phyloP scores from a whole-genome alignment of 352 stramenopile species.

The Globisporangium radiosum region DNA sequence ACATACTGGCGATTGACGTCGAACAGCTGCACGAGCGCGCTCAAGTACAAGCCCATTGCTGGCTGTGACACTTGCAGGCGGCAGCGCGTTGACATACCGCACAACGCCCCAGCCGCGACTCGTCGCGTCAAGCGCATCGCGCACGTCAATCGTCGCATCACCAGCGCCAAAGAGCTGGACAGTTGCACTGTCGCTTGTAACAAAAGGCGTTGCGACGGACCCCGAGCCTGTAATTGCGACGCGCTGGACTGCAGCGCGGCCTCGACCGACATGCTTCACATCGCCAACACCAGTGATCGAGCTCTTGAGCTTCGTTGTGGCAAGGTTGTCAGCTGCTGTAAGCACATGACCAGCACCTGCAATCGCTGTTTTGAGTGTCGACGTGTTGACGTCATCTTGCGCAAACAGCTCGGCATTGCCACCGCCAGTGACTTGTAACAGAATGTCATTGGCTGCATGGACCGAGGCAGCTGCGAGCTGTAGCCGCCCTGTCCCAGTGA shows the following conservation, averaged over 20 bases:
- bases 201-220: not conserved
- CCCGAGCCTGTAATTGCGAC: slow-evolving; percentile 8
- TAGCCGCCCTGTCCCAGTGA: slow-evolving; percentile 3
- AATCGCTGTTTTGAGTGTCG: slow-evolving; percentile 8
- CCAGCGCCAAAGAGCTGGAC: slow-evolving; percentile 3
- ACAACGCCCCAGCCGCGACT: slow-evolving; percentile 6
- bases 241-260: not conserved
- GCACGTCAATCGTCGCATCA: slow-evolving; percentile 6
- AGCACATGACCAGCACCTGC: not conserved
- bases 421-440: slow-evolving; percentile 6
- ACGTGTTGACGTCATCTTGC: not conserved
- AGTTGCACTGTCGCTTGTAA: slow-evolving; percentile 6
- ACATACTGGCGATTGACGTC: not conserved
- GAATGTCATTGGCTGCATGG: slow-evolving; percentile 1
- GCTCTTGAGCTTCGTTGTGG: slow-evolving; percentile 6
- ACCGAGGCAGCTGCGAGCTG: slow-evolving; percentile 3
- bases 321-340: not conserved
- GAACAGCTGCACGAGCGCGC: slow-evolving; percentile 2
- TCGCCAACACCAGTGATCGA: slow-evolving; percentile 8
- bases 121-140: not conserved
- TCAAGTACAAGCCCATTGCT: slow-evolving; percentile 3
- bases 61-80: not conserved
- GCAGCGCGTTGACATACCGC: slow-evolving; percentile 5
- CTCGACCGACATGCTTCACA: slow-evolving; percentile 1
- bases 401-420: slow-evolving; percentile 1